These are phyloP conservation scores for Linum lewisii DNA, from an alignment of 345 rosid genomes.

Conservation along the genomic window DNA sequence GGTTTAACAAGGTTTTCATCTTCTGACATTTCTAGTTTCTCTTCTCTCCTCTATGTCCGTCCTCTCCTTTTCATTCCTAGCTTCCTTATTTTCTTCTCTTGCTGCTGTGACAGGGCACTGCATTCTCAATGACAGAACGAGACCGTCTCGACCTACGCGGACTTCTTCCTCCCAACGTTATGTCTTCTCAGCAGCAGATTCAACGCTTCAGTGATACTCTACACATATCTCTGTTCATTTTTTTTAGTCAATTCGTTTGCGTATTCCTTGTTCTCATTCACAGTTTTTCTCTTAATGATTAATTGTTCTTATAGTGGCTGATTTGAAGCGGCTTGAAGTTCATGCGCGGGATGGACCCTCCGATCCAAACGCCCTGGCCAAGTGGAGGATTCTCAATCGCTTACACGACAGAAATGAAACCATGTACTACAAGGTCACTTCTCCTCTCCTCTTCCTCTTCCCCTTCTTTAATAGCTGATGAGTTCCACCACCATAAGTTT, in stretches of 20 bases:
- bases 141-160: constrained; percentile 96
- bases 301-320: constrained; percentile 43
- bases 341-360: constrained; percentile 93
- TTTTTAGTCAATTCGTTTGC: neutral
- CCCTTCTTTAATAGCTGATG: neutral
- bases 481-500: neutral
- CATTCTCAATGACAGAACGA: constrained; percentile 90
- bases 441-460: neutral
- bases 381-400: constrained; percentile 93
- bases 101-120: constrained; percentile 57
- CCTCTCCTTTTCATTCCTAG: neutral
- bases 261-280: neutral
- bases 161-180: constrained; percentile 81
- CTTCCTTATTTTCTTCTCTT: neutral
- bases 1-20: constrained; percentile 91
- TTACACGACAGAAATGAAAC: constrained; percentile 95
- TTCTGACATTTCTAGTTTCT: neutral
- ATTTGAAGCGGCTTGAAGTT: constrained; percentile 83
- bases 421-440: constrained; percentile 72
- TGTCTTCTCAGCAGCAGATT: constrained; percentile 84
- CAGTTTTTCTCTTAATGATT: neutral
- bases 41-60: neutral
- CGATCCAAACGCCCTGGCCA: constrained; percentile 86
- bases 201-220: constrained; percentile 62
- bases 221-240: neutral